Percentiles rank a stretch among this genome's conserved stretches.
phyloP scores from a whole-genome alignment of 345 rosid genomes.

The Triadica sebifera region DNA sequence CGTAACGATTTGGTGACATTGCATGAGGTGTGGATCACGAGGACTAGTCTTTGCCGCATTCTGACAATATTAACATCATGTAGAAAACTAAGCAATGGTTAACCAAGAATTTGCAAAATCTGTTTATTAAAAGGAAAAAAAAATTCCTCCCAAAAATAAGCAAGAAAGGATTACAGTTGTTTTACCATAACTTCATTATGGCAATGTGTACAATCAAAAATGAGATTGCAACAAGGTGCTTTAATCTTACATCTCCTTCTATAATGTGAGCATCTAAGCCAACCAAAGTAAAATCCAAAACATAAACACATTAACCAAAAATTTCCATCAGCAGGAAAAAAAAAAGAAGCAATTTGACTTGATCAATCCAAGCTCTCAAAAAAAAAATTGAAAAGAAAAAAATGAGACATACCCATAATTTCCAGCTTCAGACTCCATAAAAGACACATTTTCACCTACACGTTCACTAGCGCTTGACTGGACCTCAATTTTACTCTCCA shows the following conservation, averaged over 20 bases:
- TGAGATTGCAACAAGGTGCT: slow-evolving; percentile 79
- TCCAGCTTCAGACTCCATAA: background rate
- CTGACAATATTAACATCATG: too few species aligned
- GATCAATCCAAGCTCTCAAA: too few species aligned
- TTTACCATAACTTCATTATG: slow-evolving; percentile 63
- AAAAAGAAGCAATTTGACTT: too few species aligned
- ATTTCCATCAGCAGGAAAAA: background rate
- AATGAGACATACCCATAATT: background rate
- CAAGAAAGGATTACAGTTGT: too few species aligned
- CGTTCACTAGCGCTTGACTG: background rate
- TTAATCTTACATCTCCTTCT: slow-evolving; percentile 74
- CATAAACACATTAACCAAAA: background rate
- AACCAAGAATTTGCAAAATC: too few species aligned
- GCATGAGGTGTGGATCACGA: too few species aligned
- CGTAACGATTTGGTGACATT: too few species aligned
- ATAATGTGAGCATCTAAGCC: slow-evolving; percentile 70
- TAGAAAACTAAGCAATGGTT: too few species aligned
- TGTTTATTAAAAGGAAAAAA: too few species aligned
- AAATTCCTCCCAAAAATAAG: too few species aligned
- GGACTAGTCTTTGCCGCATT: too few species aligned
- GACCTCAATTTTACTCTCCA: background rate
- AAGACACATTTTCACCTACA: background rate
- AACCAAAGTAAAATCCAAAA: background rate
- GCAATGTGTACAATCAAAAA: slow-evolving; percentile 81
- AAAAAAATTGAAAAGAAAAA: too few species aligned